phyloP scores from a whole-genome alignment of 2,329 filamentous ascomycete genomes.

The Penicillium concentricum region DNA sequence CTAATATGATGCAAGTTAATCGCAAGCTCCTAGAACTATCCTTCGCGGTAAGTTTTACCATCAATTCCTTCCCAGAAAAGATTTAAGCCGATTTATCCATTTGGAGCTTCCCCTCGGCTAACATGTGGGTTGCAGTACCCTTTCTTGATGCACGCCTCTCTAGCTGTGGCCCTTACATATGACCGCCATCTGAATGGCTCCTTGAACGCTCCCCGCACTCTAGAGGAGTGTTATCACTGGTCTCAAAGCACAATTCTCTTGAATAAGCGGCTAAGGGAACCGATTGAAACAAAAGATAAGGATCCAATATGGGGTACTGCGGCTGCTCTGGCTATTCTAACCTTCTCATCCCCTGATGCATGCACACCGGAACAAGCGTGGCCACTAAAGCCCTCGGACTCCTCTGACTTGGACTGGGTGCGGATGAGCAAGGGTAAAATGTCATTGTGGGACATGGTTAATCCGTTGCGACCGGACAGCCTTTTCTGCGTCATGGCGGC shows the following conservation, averaged over 20 bases:
- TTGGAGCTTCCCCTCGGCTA: not conserved
- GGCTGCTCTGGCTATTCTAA: not conserved
- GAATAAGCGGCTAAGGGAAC: constrained; percentile 36
- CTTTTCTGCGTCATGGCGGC: not conserved
- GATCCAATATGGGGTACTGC: not conserved
- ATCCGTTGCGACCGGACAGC: not conserved
- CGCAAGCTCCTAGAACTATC: not conserved
- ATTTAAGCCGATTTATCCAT: not conserved
- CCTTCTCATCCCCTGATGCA: not conserved
- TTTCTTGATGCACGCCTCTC: constrained; percentile 48
- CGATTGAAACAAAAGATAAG: constrained; percentile 24
- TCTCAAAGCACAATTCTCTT: constrained; percentile 45
- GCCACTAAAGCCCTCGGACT: not conserved
- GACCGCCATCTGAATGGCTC: constrained; percentile 27
- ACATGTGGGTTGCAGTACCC: constrained; percentile 36
- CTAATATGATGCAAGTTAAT: not conserved
- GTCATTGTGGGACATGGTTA: not conserved
- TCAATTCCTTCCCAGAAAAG: no score
- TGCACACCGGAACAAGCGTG: not conserved
- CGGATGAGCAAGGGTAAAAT: not conserved
- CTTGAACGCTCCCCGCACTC: constrained; percentile 21
- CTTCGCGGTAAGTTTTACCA: not conserved
- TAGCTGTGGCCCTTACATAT: constrained; percentile 46
- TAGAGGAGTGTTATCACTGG: constrained; percentile 48
- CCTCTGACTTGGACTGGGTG: not conserved